Base-by-base conservation (phyloP, 164 flowering plant genomes). In the Vitis cinerea region DNA sequence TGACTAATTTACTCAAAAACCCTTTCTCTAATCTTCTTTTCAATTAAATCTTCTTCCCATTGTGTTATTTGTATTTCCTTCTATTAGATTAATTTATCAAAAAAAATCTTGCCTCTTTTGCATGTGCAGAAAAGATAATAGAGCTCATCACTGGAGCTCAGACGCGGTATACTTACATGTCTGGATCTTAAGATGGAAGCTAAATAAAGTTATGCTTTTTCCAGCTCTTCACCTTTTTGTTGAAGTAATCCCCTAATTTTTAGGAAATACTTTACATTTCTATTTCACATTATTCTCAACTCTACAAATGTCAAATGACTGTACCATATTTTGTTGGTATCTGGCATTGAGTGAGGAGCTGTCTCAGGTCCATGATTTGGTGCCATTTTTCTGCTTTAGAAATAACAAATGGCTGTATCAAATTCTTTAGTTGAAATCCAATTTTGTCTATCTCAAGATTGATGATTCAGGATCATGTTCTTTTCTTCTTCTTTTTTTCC, bases 71-170 rank as follows among this genome's bases (percentile, higher is more conserved):
- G 7, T 37, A 7, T 29, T 50, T n/a, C 10, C 15, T 16, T 27
- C 11, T 51, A 9, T 10, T 29, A 9, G 12, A 30, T 11, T 29
- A 16, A 30, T 14, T 29, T 51, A 19, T 56, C 30, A 10, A 19
- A 17, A 15, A 10, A 57, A 16, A n/a, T 52, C 14, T 47, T 2
- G 4, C 3, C 19, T 61, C 31, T 55, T 47, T 31, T 75, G 55
- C 44, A 51, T 60, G 14, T 86, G 87, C 92, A 96, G 99, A 75
- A 68, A 96, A 96, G 85, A 64, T 96, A 29, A 78, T 90, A 5
- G 99, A 96, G 83, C 97, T 96, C 65, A 61, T 92, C 27, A 69
- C 80, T 66, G 98, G 99, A 68, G 97, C 93, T 49, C 99, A 93
- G 69, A 79, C 97, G 8, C 86, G 99, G 63, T 93, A 92, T 75